phyloP scores from a whole-genome alignment of 192 early-diverging fungal genomes.

The Rhizophagus clarus region DNA sequence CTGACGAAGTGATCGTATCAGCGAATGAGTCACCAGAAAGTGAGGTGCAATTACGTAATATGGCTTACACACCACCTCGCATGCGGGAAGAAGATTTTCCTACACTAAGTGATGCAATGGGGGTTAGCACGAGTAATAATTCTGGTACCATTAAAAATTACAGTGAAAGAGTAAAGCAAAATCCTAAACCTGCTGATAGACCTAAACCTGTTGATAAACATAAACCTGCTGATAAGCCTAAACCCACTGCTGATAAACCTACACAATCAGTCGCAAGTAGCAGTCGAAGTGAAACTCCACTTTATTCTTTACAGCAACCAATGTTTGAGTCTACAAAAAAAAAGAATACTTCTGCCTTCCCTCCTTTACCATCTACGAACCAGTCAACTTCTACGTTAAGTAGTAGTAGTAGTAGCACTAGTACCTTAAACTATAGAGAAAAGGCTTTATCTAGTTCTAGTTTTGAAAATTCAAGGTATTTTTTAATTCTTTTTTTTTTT shows the following conservation, averaged over 20 bases:
- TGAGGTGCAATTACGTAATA: neutral
- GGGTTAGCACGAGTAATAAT: neutral
- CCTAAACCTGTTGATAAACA: neutral
- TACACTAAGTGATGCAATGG: neutral
- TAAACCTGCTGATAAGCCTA: too few relatives aligned
- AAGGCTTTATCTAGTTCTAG: neutral
- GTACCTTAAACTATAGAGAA: neutral
- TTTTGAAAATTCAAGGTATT: neutral
- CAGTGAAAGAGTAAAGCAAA: neutral
- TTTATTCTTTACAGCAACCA: neutral
- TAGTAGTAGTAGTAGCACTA: neutral
- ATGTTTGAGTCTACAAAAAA: neutral
- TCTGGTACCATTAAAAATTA: neutral
- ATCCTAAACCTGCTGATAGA: neutral
- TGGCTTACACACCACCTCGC: neutral
- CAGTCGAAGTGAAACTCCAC: neutral
- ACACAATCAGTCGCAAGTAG: neutral
- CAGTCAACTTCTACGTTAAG: neutral
- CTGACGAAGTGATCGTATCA: neutral
- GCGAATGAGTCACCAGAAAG: constrained; percentile 2
- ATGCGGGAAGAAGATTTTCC: constrained; percentile 27
- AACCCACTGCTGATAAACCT: neutral
- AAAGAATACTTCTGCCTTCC: neutral
- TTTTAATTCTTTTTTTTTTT: neutral
- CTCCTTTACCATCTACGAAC: neutral